These are phyloP conservation scores for Gymnopilus junonius DNA, from an alignment of 768 basidiomycete genomes.

Conservation along the genomic window DNA sequence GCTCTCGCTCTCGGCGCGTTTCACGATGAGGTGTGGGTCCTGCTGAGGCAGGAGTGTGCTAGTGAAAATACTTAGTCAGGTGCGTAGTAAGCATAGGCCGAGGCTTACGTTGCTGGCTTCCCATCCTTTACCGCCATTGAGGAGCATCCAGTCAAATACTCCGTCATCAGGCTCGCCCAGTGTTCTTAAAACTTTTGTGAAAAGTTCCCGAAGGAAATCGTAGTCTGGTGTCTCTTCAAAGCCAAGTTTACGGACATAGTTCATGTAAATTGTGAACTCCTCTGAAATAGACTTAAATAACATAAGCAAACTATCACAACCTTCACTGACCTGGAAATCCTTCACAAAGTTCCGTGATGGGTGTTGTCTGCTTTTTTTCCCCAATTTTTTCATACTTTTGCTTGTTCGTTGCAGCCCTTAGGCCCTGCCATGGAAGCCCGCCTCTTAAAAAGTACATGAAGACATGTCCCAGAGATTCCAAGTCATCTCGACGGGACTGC, in stretches of 20 bases:
- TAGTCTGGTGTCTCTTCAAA: conserved; percentile 99
- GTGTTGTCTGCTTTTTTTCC: conserved; percentile 96
- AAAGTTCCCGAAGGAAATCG: conserved; percentile 95
- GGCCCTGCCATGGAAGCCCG: conserved; percentile 96
- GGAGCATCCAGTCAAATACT: conserved; percentile 94
- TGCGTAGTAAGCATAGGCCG: not conserved
- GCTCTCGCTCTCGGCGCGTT: conserved; percentile 52
- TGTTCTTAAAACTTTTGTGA: conserved; percentile 89
- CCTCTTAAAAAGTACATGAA: conserved; percentile 99
- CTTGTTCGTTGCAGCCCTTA: conserved; percentile 98
- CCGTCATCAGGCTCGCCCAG: conserved; percentile 89
- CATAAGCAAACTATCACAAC: not conserved
- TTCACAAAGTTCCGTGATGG: conserved; percentile 92
- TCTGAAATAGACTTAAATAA: conserved; percentile 49
- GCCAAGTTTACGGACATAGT: conserved; percentile 97
- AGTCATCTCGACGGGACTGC: conserved; percentile 91
- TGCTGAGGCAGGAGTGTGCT: conserved; percentile 58
- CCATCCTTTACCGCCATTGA: conserved; percentile 96
- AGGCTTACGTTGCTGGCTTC: conserved; percentile 80
- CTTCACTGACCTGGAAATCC: conserved; percentile 85
- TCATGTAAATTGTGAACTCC: conserved; percentile 99
- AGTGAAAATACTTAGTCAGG: conserved; percentile 24
- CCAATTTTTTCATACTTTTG: conserved; percentile 99
- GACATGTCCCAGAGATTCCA: conserved; percentile 97
- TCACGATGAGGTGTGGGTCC: conserved; percentile 62